Conservation (phyloP, 1,284 basidiomycete genomes). For the Apiotrichum domesticum region DNA sequence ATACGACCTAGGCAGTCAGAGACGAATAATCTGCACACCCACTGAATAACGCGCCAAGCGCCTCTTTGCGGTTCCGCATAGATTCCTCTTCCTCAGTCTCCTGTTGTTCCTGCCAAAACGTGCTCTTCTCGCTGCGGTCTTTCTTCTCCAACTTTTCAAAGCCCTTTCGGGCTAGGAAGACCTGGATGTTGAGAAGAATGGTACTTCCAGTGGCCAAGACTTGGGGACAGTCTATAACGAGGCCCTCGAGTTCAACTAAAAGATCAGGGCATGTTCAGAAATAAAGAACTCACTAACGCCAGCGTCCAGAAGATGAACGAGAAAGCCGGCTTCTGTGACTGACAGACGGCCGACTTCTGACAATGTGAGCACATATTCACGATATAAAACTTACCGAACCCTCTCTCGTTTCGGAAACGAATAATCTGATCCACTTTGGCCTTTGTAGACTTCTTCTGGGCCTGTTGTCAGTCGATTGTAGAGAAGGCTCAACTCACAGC, state of each 20-base stretch:
- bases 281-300: conserved; percentile 33
- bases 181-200: conserved; percentile 43
- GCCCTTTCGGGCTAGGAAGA: conserved; percentile 40
- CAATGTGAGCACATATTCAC: background rate
- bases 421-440: conserved; percentile 44
- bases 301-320: conserved; percentile 44
- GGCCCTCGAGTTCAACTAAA: conserved; percentile 37
- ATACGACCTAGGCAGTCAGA: conserved; percentile 31
- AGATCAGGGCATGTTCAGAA: background rate
- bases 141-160: conserved; percentile 36
- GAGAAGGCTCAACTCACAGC: conserved; percentile 9
- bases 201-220: conserved; percentile 38
- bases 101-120: conserved; percentile 46
- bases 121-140: conserved; percentile 22
- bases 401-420: conserved; percentile 42
- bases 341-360: conserved; percentile 39
- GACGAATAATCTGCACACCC: conserved; percentile 2
- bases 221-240: conserved; percentile 44
- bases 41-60: conserved; percentile 42
- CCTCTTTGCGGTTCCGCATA: conserved; percentile 44
- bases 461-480: conserved; percentile 6
- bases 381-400: conserved; percentile 30
- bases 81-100: conserved; percentile 44
- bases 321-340: conserved; percentile 39
- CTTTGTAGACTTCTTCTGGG: conserved; percentile 29